Percentiles rank a stretch among this genome's conserved stretches.
phyloP scores from a whole-genome alignment of 2,329 filamentous ascomycete genomes.

The Sporothrix schenckii region DNA sequence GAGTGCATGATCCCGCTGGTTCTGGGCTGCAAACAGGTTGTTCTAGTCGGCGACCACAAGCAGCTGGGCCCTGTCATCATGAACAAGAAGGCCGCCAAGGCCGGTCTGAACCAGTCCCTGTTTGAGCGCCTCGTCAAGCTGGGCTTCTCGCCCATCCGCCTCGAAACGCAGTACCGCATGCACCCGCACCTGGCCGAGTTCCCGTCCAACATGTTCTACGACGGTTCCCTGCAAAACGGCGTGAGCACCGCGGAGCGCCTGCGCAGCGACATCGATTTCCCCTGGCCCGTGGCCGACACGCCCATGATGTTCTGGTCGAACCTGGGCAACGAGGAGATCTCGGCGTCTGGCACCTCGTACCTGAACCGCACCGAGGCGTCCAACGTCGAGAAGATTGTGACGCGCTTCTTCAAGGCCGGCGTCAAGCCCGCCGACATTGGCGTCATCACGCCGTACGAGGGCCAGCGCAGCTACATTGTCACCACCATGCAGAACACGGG shows the following conservation, averaged over 20 bases:
- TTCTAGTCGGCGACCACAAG: constrained; percentile 97
- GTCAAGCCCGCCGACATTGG: constrained; percentile 93
- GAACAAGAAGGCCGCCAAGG: constrained; percentile 99
- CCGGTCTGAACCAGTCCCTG: constrained; percentile 94
- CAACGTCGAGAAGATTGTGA: constrained; percentile 98
- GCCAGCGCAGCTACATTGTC: constrained; percentile 96
- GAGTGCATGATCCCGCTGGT: constrained; percentile 99
- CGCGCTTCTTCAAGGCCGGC: constrained; percentile 96
- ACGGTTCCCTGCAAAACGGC: constrained; percentile 94
- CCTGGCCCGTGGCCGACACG: constrained; percentile 90
- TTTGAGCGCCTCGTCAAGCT: constrained; percentile 95
- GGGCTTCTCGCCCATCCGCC: constrained; percentile 84
- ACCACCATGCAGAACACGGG: constrained; percentile 99
- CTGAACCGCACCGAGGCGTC: constrained; percentile 96
- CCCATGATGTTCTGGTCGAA: constrained; percentile 99
- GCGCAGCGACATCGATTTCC: constrained; percentile 93
- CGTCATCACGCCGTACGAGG: constrained; percentile 98
- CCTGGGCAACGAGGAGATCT: constrained; percentile 95
- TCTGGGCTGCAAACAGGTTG: constrained; percentile 96
- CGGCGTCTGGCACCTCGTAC: constrained; percentile 95
- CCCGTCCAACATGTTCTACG: constrained; percentile 99
- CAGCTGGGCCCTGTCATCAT: constrained; percentile 98
- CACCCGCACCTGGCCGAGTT: constrained; percentile 96
- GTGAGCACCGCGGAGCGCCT: constrained; percentile 87
- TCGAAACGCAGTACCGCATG: constrained; percentile 99